Evolutionary conservation across 169 alveolate genomes (phyloP), one percentile per base, ranked within the genome.

Genomic region (Eimeria acervulina): DNA sequence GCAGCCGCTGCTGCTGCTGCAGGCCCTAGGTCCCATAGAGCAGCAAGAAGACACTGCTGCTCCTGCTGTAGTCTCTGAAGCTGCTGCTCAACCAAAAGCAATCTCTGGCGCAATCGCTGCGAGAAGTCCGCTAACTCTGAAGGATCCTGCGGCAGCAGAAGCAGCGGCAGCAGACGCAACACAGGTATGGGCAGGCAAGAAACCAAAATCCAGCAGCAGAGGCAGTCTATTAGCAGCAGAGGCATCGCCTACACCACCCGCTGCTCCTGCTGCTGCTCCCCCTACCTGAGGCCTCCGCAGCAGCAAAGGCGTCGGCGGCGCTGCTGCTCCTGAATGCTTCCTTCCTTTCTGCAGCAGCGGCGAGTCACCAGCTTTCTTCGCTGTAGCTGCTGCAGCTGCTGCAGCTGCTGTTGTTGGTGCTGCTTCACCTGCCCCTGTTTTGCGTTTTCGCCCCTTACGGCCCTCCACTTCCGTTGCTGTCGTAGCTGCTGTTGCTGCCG

Each of bases 31-130:
- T 17, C 85, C 85, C 85, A 74, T 31, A 74, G 23, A 33, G 85
- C 85, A 33, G 85, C 85, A 4, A 74, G 85, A 0, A 74, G 85
- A 33, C 52, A 74, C 26, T 74, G 85, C 23, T 74, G 85, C 52
- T 74, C 85, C 85, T 74, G 85, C 55, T 74, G 85, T 5, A 74
- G 85, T 28, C 85, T 51, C 52, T 36, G 85, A 4, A 74, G 47
- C 52, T 74, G 85, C 55, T 74, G 85, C 52, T 74, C 85, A 33
- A 74, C 85, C 59, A 74, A 74, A 38, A 74, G 59, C 85, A 74
- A 23, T 74, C 85, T 17, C 85, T 74, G 85, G 36, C 85, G 85
- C 6, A 74, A 51, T 38, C 85, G 85, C 52, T 40, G 85, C 26
- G 85, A 74, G 85, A 74, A 74, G 17, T 74, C 85, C 52, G 85